A percentile compares a stretch with the other conserved stretches of the same genome.
Conservation (phyloP, 306 rosid genomes). For the Mimosa bimucronata region DNA sequence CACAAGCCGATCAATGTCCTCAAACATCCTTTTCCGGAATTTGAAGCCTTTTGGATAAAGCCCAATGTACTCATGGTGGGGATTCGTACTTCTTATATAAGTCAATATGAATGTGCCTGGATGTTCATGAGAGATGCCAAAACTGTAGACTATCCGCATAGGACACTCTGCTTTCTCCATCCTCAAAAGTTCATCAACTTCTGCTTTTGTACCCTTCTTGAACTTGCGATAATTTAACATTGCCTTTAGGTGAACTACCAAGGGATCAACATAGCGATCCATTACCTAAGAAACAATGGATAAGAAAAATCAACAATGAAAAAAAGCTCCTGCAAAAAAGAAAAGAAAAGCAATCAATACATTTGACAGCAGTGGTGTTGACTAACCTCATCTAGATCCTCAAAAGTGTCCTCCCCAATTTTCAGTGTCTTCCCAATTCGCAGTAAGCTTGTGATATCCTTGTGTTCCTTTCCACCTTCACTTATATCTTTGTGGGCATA, state of each 20-base stretch:
- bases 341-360: slow-evolving; percentile 22
- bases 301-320: not conserved
- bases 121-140: slow-evolving; percentile 92
- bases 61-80: slow-evolving; percentile 98
- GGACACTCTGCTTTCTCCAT: slow-evolving; percentile 81
- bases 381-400: slow-evolving; percentile 96
- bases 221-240: slow-evolving; percentile 94
- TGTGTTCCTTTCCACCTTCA: slow-evolving; percentile 98
- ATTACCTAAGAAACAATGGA: slow-evolving; percentile 65
- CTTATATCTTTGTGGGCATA: slow-evolving; percentile 96
- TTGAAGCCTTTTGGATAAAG: slow-evolving; percentile 97
- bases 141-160: slow-evolving; percentile 84
- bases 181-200: slow-evolving; percentile 88
- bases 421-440: slow-evolving; percentile 95
- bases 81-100: slow-evolving; percentile 86
- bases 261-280: slow-evolving; percentile 98
- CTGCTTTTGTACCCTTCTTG: slow-evolving; percentile 79
- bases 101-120: slow-evolving; percentile 97
- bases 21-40: slow-evolving; percentile 94
- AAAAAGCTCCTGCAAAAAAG: not conserved
- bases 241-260: slow-evolving; percentile 80
- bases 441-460: slow-evolving; percentile 92
- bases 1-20: slow-evolving; percentile 93
- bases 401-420: slow-evolving; percentile 98
- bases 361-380: not conserved